Evolutionary conservation across 2,329 filamentous ascomycete species (phyloP).

Genomic region (Dendryphion nanum): DNA sequence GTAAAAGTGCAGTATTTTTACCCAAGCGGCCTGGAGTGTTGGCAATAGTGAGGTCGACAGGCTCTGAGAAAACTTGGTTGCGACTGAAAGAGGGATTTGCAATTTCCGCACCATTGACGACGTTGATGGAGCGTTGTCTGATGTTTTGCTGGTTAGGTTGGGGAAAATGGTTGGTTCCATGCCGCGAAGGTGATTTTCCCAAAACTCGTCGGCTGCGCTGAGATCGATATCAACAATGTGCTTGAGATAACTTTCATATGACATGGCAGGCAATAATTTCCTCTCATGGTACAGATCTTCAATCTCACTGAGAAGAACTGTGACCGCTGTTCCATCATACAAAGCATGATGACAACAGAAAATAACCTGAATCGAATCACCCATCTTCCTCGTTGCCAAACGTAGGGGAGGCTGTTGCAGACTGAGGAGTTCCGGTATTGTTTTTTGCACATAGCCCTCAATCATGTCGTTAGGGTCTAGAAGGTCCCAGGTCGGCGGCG

Average conservation of each 20-base stretch:
- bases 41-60: conserved; percentile 54
- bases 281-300: conserved; percentile 55
- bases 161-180: conserved; percentile 49
- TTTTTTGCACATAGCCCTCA: conserved; percentile 40
- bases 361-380: conserved; percentile 34
- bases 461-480: conserved; percentile 21
- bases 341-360: conserved; percentile 75
- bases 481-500: conserved; percentile 44
- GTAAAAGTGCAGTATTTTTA: conserved; percentile 59
- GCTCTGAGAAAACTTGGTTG: conserved; percentile 20
- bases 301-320: conserved; percentile 67
- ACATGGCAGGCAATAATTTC: conserved; percentile 49
- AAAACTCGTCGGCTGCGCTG: conserved; percentile 60
- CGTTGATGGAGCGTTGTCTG: background rate
- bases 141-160: conserved; percentile 18
- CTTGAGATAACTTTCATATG: conserved; percentile 64
- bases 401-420: conserved; percentile 34
- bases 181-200: conserved; percentile 56
- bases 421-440: conserved; percentile 51
- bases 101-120: background rate
- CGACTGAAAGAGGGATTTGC: conserved; percentile 15
- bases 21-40: conserved; percentile 72
- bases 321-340: conserved; percentile 81
- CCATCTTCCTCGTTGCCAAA: conserved; percentile 25
- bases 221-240: conserved; percentile 54